Conservation (phyloP, 192 early-diverging fungal species). For the Coemansia sp. region DNA sequence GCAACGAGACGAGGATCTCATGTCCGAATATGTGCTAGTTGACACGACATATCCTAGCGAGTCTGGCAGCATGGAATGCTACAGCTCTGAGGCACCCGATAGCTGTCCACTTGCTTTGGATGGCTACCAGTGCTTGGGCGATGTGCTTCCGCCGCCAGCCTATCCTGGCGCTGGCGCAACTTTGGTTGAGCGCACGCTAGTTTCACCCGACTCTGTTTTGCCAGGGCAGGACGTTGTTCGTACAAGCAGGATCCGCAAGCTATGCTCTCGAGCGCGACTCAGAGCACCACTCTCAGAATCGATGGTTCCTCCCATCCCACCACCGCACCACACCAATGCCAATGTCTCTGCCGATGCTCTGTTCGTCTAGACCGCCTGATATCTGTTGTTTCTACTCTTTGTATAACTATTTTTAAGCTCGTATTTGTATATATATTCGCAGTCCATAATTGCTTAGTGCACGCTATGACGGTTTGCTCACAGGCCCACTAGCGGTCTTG, state of each 20-base stretch:
- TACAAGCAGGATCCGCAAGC: conserved; percentile 11
- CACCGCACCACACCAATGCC: background rate
- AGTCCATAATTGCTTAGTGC: background rate
- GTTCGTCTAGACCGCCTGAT: background rate
- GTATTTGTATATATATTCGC: background rate
- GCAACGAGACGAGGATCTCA: conserved; percentile 43
- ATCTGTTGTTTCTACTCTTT: background rate
- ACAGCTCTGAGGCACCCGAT: conserved; percentile 4
- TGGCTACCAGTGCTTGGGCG: conserved; percentile 29
- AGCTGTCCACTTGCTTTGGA: conserved; percentile 36
- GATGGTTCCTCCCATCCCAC: background rate
- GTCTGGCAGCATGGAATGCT: background rate
- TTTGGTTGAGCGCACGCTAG: conserved; percentile 37
- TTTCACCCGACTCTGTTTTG: conserved; percentile 6
- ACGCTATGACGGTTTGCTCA: no score
- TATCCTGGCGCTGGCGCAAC: conserved; percentile 29
- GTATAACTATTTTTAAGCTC: background rate
- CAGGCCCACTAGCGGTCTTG: background rate
- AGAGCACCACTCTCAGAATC: background rate
- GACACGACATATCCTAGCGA: conserved; percentile 16
- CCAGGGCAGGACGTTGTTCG: background rate
- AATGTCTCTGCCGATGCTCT: background rate
- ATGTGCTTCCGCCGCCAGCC: conserved; percentile 34
- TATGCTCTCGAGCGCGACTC: conserved; percentile 30
- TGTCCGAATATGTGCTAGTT: conserved; percentile 47